Evolutionary conservation across 1,139 yeast species (phyloP), one percentile per base, ranked within the genome.

Genomic region (Saccharomyces hybrid): DNA sequence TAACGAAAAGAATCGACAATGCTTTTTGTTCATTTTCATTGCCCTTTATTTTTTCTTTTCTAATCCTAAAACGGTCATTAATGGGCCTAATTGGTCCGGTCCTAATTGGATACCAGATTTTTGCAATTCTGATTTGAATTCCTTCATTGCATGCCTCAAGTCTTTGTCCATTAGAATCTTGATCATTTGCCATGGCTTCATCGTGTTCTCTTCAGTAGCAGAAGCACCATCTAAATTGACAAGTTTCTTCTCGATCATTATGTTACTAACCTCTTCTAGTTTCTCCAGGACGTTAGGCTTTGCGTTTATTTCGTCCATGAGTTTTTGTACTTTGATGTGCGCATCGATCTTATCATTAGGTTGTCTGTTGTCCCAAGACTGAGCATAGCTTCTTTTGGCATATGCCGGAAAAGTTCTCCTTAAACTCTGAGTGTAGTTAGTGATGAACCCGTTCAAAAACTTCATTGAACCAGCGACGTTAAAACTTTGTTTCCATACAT

Each of bases 1-100:
- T 8, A 16, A 21, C 24, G 16, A 16, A 16, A 38, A 19, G 26
- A 5, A 19, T 38, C 6, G 44, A 19, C 9, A 11, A 16, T 38
- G 24, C 24, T 38, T 38, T 38, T 19, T 16, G 12, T 16, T 16
- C 31, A 16, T 42, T 26, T 24, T 42, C 48, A 49, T 11, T 21
- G 28, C 46, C 48, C 58, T 60, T 46, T 51, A 44, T 29, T 47
- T 47, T 29, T 52, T 48, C 58, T 63, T 62, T 26, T 62, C 62
- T 51, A 64, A 55, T 1, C 66, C 67, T n/a, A 64, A 53, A 8
- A 64, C 67, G 21, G 63, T 59, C 65, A 65, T 61, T 48, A 65
- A 53, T 11, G 69, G 64, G 7, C 60, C 64, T 19, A 64, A 50
- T 44, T 64, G 65, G 9, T 66, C 68, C 4, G 65, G 67, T 6